Conservation (phyloP, 805 yeast species). For the Metschnikowia borealis region DNA sequence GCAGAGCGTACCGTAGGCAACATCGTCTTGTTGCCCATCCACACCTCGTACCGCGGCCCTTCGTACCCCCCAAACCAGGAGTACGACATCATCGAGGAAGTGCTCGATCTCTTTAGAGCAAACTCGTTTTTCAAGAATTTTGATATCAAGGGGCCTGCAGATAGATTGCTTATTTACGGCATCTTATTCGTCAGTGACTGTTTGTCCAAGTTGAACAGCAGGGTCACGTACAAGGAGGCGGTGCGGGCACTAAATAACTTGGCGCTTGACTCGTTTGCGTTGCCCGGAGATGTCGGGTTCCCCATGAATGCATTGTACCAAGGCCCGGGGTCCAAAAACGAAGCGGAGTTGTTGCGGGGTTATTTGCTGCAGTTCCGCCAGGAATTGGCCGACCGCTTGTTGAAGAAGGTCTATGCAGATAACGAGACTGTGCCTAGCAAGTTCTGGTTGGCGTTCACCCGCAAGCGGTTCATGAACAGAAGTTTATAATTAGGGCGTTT, state of each 20-base stretch:
- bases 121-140: conserved; percentile 95
- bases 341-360: conserved; percentile 71
- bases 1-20: conserved; percentile 65
- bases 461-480: conserved; percentile 94
- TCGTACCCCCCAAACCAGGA: conserved; percentile 68
- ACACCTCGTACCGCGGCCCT: conserved; percentile 86
- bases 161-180: conserved; percentile 89
- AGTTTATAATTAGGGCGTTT: conserved; percentile 41
- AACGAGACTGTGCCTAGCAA: conserved; percentile 67
- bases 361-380: conserved; percentile 93
- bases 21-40: conserved; percentile 78
- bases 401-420: conserved; percentile 66
- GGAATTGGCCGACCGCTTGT: conserved; percentile 78
- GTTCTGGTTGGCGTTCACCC: conserved; percentile 93
- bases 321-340: conserved; percentile 70
- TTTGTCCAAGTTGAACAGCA: conserved; percentile 53
- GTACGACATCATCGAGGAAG: conserved; percentile 91
- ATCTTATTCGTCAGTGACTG: conserved; percentile 86
- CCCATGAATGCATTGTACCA: conserved; percentile 79
- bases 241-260: conserved; percentile 70
- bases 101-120: conserved; percentile 87
- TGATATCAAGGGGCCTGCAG: conserved; percentile 94
- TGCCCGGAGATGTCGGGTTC: conserved; percentile 95
- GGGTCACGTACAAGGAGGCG: conserved; percentile 55
- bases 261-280: conserved; percentile 79